Percentiles rank a stretch among this genome's conserved stretches.
Evolutionary conservation across 1,139 yeast genomes (phyloP).

Genomic region (Scheffersomyces parashehatae): DNA sequence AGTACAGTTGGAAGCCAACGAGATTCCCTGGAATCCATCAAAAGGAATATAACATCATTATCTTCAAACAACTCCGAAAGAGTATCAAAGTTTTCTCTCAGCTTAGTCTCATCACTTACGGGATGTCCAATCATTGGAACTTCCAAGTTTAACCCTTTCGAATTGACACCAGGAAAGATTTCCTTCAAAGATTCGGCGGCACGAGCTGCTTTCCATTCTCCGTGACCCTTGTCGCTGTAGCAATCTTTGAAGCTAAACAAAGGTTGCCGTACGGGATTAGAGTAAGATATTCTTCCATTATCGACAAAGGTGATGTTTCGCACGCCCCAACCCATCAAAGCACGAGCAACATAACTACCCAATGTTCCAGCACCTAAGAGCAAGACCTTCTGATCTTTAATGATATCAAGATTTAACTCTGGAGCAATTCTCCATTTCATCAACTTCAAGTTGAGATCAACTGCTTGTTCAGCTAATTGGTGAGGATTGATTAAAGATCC

Average conservation of each 20-base stretch:
- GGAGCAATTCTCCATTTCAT: slow-evolving; percentile 99
- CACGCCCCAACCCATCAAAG: slow-evolving; percentile 93
- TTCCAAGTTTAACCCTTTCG: slow-evolving; percentile 63
- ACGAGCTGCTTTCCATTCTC: slow-evolving; percentile 66
- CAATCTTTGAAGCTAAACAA: slow-evolving; percentile 77
- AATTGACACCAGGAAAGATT: slow-evolving; percentile 75
- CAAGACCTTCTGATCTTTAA: slow-evolving; percentile 63
- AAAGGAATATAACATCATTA: slow-evolving; percentile 75
- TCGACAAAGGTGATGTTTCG: slow-evolving; percentile 83
- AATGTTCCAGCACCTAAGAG: slow-evolving; percentile 96
- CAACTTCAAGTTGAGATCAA: slow-evolving; percentile 80
- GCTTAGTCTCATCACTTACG: slow-evolving; percentile 53
- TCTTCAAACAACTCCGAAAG: slow-evolving; percentile 55
- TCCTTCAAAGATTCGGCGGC: slow-evolving; percentile 75
- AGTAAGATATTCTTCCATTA: slow-evolving; percentile 82
- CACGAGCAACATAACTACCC: slow-evolving; percentile 88
- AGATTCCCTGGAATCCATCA: slow-evolving; percentile 94
- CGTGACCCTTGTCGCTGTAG: slow-evolving; percentile 56
- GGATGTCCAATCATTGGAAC: slow-evolving; percentile 98
- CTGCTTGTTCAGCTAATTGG: slow-evolving; percentile 85
- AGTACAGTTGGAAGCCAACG: slow-evolving; percentile 94
- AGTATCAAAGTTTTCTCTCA: slow-evolving; percentile 50
- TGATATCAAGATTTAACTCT: slow-evolving; percentile 62
- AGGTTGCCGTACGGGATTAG: slow-evolving; percentile 96
- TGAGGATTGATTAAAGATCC: slow-evolving; percentile 79